These are phyloP conservation scores for Amanita jacksonii DNA, from an alignment of 768 basidiomycete genomes.

Conservation along the genomic window DNA sequence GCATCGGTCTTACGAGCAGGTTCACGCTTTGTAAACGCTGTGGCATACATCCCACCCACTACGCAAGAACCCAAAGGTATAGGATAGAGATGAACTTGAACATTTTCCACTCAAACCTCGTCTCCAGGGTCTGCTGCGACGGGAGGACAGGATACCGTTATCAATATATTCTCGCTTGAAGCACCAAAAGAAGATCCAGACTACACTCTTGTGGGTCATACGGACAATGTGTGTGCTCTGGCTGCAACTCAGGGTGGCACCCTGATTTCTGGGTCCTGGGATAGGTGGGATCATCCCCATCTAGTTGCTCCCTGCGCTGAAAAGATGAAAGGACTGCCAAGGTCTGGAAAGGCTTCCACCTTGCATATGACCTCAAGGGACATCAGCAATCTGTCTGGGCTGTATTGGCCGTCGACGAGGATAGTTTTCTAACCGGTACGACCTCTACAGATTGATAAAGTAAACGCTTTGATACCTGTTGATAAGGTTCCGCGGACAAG, in stretches of 20 bases:
- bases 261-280: conserved; percentile 95
- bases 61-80: conserved; percentile 61
- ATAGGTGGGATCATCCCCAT: conserved; percentile 49
- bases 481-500: conserved; percentile 84
- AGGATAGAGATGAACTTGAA: conserved; percentile 11
- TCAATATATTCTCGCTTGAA: conserved; percentile 71
- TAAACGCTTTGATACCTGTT: conserved; percentile 1
- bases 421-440: conserved; percentile 74
- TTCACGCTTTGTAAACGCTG: conserved; percentile 70
- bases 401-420: conserved; percentile 69
- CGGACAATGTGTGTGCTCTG: conserved; percentile 83
- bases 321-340: conserved; percentile 67
- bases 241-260: conserved; percentile 58
- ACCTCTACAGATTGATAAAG: not conserved
- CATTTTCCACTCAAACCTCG: conserved; percentile 10
- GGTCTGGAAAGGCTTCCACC: conserved; percentile 79
- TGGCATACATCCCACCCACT: conserved; percentile 67
- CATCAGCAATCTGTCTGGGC: conserved; percentile 95
- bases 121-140: conserved; percentile 73
- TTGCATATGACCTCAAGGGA: conserved; percentile 66
- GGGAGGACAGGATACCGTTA: conserved; percentile 82
- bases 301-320: not conserved
- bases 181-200: conserved; percentile 59
- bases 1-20: conserved; percentile 51
- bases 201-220: conserved; percentile 81